Base-by-base conservation (phyloP, 2,329 filamentous ascomycete genomes). In the Tricladium varicosporioides region DNA sequence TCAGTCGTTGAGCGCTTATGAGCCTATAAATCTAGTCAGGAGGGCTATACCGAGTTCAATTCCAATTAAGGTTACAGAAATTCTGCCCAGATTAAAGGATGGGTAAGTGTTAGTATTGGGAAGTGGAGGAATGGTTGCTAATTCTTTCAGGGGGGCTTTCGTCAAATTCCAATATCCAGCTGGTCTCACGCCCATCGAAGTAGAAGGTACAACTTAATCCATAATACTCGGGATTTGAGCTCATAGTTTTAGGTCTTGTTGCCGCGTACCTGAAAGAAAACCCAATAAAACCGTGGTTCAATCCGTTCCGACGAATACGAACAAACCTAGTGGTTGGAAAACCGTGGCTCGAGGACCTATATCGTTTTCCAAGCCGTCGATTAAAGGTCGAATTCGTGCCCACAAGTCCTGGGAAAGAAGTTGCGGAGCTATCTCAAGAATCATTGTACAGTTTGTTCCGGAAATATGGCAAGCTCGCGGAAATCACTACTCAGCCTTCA, bases 281-380 rank as follows among this genome's bases (percentile, higher is more conserved):
- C 14, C 88, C 87, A 0, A 82, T 96, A 40, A 90, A 86, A 59
- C 92, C 93, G 2, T 96, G 92, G 89, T 97, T 94, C 77, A 95
- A 87, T 64, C 92, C 92, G 0, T 87, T 96, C 62, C 80, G 84
- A 18, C 75, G 81, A 13, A 86, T 96, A 56, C 81, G 83, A 49
- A 85, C 86, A 2, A 85, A 85, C 19, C 76, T 92, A 5, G 94
- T 99, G 2, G 80, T 84, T 54, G 94, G 94, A 9, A 84, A 86
- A 18, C 94, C 94, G 0, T 99, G 94, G 94, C 81, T 97, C 2
- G 94, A 97, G 69, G 94, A 99, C 70, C 76, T 99, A 27, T 89
- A 91, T 64, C 84, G 92, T 5, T 86, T 92, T 51, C 94, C 94
- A 0, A 91, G 86, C 56, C 79, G 79, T 43, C 81, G 89, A 27